Conservation (phyloP, 2,329 filamentous ascomycete genomes). For the Penicillium palitans region DNA sequence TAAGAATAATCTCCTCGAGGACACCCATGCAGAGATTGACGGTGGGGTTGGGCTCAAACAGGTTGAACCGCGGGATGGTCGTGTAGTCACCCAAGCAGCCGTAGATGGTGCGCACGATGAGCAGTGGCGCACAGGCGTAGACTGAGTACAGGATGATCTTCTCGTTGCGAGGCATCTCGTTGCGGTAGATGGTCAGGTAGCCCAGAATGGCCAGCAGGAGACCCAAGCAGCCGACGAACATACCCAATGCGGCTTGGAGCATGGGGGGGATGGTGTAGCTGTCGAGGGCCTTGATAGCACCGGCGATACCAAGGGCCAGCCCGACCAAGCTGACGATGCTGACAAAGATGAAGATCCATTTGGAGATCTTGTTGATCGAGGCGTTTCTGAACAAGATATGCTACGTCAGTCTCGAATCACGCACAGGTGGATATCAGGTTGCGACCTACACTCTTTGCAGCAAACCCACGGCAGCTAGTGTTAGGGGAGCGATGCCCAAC, state of each 20-base stretch:
- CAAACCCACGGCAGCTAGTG: not conserved
- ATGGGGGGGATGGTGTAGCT: not conserved
- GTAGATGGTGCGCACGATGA: not conserved
- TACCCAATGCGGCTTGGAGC: not conserved
- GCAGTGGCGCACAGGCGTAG: not conserved
- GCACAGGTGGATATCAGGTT: not conserved
- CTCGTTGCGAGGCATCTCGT: not conserved
- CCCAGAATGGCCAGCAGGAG: not conserved
- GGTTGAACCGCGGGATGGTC: not conserved
- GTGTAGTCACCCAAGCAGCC: not conserved
- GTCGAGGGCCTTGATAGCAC: not conserved
- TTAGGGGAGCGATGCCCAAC: not conserved
- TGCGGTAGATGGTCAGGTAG: not conserved
- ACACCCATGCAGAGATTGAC: not conserved
- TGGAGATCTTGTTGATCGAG: not conserved
- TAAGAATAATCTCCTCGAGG: not conserved
- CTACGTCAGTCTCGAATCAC: not conserved
- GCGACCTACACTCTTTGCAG: not conserved
- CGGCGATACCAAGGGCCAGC: not conserved
- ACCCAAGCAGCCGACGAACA: not conserved
- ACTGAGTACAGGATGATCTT: not conserved
- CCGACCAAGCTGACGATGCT: not conserved
- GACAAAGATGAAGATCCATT: not conserved
- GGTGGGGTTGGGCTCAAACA: not conserved
- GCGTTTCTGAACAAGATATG: not conserved